phyloP scores from a whole-genome alignment of 2,329 filamentous ascomycete genomes.

The Hypoxylon sp. region DNA sequence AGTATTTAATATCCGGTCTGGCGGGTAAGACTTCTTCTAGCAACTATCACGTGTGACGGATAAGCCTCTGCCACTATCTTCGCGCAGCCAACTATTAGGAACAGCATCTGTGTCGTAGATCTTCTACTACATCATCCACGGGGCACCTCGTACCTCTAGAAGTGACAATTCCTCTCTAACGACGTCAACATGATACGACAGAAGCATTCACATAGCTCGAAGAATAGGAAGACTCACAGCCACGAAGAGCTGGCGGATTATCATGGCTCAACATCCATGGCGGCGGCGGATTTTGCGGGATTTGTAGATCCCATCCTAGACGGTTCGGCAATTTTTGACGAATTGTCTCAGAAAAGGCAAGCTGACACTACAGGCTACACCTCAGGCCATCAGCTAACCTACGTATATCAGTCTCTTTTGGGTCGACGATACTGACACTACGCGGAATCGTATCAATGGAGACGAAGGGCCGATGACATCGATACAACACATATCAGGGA shows the following conservation, averaged over 20 bases:
- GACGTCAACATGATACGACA: slow-evolving; percentile 37
- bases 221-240: slow-evolving; percentile 28
- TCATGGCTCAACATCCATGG: slow-evolving; percentile 15
- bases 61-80: slow-evolving; percentile 25
- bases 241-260: slow-evolving; percentile 23
- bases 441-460: slow-evolving; percentile 39
- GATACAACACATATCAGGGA: slow-evolving; percentile 40
- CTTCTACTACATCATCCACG: slow-evolving; percentile 21
- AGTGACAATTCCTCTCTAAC: slow-evolving; percentile 20
- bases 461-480: slow-evolving; percentile 35
- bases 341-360: slow-evolving; percentile 41
- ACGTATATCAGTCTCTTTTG: slow-evolving; percentile 33
- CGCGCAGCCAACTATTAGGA: slow-evolving; percentile 31
- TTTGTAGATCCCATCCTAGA: slow-evolving; percentile 39
- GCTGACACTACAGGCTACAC: slow-evolving; percentile 1
- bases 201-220: slow-evolving; percentile 32
- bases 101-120: slow-evolving; percentile 15
- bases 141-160: slow-evolving; percentile 7
- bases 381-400: slow-evolving; percentile 15
- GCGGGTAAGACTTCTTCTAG: slow-evolving; percentile 35
- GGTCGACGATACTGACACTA: slow-evolving; percentile 39
- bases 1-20: slow-evolving; percentile 42
- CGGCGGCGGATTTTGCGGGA: slow-evolving; percentile 35
- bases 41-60: slow-evolving; percentile 13
- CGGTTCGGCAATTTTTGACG: slow-evolving; percentile 39